phyloP scores from a whole-genome alignment of 140 eudicot species.

The Erigeron philadelphicus region DNA sequence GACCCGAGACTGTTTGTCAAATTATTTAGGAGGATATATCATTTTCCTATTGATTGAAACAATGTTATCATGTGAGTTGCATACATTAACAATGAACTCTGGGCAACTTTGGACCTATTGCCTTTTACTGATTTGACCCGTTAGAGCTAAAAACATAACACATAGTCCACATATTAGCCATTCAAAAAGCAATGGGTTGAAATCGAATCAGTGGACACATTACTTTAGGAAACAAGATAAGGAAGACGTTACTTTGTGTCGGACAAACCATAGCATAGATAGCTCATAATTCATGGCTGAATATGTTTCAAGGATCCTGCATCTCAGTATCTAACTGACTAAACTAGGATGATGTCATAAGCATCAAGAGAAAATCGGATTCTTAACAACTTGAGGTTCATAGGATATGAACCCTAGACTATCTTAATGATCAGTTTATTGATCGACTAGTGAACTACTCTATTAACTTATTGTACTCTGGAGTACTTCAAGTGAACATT shows the following conservation, averaged over 20 bases:
- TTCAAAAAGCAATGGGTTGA: neutral
- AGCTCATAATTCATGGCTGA: conserved; percentile 7
- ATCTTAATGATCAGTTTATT: too few relatives aligned
- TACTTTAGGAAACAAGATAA: conserved; percentile 11
- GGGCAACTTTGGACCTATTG: neutral
- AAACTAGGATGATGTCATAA: conserved; percentile 14
- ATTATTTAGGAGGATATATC: too few relatives aligned
- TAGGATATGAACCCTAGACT: too few relatives aligned
- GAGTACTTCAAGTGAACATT: neutral
- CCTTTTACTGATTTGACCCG: neutral
- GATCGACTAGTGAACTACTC: too few relatives aligned
- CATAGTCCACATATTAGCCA: neutral
- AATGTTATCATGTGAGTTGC: neutral
- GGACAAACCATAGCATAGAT: conserved; percentile 4
- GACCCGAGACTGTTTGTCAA: neutral
- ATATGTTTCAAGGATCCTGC: neutral
- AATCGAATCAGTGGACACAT: neutral
- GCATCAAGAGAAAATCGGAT: neutral
- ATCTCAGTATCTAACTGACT: neutral
- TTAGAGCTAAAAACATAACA: neutral
- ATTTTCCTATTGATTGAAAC: neutral
- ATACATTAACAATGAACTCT: neutral
- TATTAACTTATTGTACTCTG: neutral
- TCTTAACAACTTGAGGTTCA: neutral
- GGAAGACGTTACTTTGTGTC: neutral